Conservation (phyloP, 331 rosid species). For the Malus hybrid region DNA sequence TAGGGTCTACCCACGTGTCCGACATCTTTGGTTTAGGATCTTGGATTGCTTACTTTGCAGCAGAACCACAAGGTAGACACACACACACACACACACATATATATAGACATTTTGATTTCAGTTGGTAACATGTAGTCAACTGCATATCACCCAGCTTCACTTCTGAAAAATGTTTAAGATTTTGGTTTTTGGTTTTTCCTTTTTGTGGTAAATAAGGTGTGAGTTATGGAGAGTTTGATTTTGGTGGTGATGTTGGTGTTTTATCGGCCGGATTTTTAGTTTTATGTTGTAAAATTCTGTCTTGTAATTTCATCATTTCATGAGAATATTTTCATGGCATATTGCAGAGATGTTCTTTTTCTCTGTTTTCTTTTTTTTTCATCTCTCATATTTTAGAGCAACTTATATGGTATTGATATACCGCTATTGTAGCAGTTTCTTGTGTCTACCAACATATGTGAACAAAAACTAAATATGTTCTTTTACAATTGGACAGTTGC, state of each 20-base stretch:
- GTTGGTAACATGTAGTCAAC: background rate
- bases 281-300: background rate
- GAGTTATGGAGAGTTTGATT: background rate
- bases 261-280: background rate
- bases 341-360: background rate
- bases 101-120: background rate
- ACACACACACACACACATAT: background rate
- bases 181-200: background rate
- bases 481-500: too few species aligned
- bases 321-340: background rate
- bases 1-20: slow-evolving; percentile 53
- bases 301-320: background rate
- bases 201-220: background rate
- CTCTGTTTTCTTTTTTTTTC: background rate
- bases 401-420: too few species aligned
- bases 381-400: background rate
- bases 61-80: slow-evolving; percentile 32
- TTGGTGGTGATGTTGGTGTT: background rate
- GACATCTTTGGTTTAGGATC: slow-evolving; percentile 61
- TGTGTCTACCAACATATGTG: too few species aligned
- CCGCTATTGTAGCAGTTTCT: too few species aligned
- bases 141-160: background rate
- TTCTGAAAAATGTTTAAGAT: background rate
- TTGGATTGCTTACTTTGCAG: slow-evolving; percentile 49
- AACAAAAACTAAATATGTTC: too few species aligned